Evolutionary conservation across 2,329 filamentous ascomycete species (phyloP).

Genomic region (Akanthomyces uredinophilus): DNA sequence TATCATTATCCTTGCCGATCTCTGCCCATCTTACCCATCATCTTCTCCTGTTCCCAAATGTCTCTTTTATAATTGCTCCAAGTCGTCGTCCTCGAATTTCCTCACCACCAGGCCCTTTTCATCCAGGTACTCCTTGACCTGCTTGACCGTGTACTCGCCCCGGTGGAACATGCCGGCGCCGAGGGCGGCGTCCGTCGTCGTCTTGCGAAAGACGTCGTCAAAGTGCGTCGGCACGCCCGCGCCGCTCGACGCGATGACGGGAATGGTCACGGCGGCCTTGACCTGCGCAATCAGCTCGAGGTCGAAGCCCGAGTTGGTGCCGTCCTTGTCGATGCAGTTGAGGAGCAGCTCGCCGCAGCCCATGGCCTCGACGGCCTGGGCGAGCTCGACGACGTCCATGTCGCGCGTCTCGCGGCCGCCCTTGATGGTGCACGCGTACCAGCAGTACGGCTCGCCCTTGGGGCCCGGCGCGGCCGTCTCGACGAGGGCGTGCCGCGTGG

Average conservation of each 20-base stretch:
- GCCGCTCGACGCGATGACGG: slow-evolving; percentile 91
- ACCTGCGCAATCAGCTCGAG: slow-evolving; percentile 85
- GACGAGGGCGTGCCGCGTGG: slow-evolving; percentile 68
- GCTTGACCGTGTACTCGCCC: slow-evolving; percentile 86
- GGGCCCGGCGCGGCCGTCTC: slow-evolving; percentile 65
- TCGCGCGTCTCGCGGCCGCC: slow-evolving; percentile 92
- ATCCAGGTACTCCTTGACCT: slow-evolving; percentile 81
- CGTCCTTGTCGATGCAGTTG: slow-evolving; percentile 97
- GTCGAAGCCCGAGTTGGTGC: slow-evolving; percentile 91
- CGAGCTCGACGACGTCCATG: slow-evolving; percentile 84
- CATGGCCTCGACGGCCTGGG: slow-evolving; percentile 89
- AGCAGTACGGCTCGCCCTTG: slow-evolving; percentile 75
- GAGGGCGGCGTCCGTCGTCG: slow-evolving; percentile 82
- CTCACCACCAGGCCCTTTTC: slow-evolving; percentile 72
- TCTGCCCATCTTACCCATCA: neutral
- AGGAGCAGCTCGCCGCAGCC: slow-evolving; percentile 89
- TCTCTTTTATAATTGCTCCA: slow-evolving; percentile 24
- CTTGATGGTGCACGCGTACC: slow-evolving; percentile 97
- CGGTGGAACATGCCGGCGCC: slow-evolving; percentile 98
- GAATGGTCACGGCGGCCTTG: slow-evolving; percentile 81
- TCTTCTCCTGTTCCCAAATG: slow-evolving; percentile 9
- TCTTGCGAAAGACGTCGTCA: slow-evolving; percentile 80
- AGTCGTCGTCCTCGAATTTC: slow-evolving; percentile 67
- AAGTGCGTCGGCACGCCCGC: slow-evolving; percentile 88
- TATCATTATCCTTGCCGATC: neutral